Evolutionary conservation across 768 basidiomycete genomes (phyloP), one percentile per base, ranked within the genome.

Genomic region (Tephrocybe rancida): DNA sequence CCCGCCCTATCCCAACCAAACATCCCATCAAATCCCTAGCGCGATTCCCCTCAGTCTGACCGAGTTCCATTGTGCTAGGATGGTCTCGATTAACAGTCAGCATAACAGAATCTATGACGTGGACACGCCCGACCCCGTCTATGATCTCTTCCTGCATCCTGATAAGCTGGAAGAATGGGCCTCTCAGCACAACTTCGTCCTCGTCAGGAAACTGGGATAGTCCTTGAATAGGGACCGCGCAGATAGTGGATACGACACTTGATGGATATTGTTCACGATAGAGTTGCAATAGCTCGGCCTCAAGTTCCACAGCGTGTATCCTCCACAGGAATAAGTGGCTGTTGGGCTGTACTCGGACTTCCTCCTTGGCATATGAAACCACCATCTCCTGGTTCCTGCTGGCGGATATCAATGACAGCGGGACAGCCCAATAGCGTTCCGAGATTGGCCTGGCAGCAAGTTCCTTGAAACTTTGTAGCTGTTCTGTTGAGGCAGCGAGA

Each of bases 1-100:
- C 52, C 38, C 64, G 58, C 19, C 56, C 60, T 34, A 59, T 58
- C 10, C 52, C 56, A 6, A 64, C 58, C 49, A 62, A 50, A 30
- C 56, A 52, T 34, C 48, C 51, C 38, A 62, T 60, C 32, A 63
- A 35, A 5, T 39, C 44, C 34, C 62, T 44, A 5, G 64, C 64
- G 13, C 32, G 45, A 6, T 56, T 50, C 14, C 59, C 59, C 24
- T 63, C 57, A 7, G 48, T 42, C n/a, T 50, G 58, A 21, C 55
- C 46, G 34, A 63, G 54, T 44, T 65, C 64, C 62, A 61, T 63
- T 26, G 64, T 65, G 27, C 62, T 63, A 10, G 61, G 64, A 22
- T 63, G 64, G 48, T 63, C 63, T 22, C 63, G 45, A 41, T 64
- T 64, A 11, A 49, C 52, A 42, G 52, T 64, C 52, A 64, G 45